A percentile compares a stretch with the other conserved stretches of the same genome.
Conservation (phyloP, 805 yeast species). For the Diddensiella santjacobensis region DNA sequence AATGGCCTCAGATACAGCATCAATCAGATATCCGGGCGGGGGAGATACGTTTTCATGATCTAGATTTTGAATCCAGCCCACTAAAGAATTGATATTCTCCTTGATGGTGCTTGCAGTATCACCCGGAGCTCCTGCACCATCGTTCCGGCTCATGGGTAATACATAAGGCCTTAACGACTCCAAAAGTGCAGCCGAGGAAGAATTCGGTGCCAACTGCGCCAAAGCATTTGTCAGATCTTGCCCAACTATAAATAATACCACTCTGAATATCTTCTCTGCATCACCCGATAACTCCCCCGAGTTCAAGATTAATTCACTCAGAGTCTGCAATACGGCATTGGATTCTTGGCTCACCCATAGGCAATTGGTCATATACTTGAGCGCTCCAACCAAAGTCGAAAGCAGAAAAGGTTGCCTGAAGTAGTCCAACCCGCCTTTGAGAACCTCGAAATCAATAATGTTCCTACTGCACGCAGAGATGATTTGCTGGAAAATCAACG, state of each 20-base stretch:
- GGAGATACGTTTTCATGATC: slow-evolving; percentile 23
- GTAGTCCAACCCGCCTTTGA: slow-evolving; percentile 80
- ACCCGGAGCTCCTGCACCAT: slow-evolving; percentile 7
- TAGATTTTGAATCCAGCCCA: slow-evolving; percentile 23
- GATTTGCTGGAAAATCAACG: slow-evolving; percentile 71
- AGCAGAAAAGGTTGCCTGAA: slow-evolving; percentile 76
- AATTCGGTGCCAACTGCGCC: slow-evolving; percentile 8
- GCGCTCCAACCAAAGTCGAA: slow-evolving; percentile 50
- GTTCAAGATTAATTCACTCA: slow-evolving; percentile 43
- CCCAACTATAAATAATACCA: slow-evolving; percentile 35
- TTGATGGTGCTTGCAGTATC: slow-evolving; percentile 19
- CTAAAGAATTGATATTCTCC: slow-evolving; percentile 22
- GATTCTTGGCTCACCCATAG: slow-evolving; percentile 36
- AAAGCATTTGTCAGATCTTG: slow-evolving; percentile 26
- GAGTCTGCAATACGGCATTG: slow-evolving; percentile 37
- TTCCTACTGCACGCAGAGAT: slow-evolving; percentile 55
- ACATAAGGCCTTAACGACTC: slow-evolving; percentile 9
- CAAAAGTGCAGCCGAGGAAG: slow-evolving; percentile 1
- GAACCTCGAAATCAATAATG: slow-evolving; percentile 53
- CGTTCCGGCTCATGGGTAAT: no score
- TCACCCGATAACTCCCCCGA: slow-evolving; percentile 42
- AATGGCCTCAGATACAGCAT: slow-evolving; percentile 17
- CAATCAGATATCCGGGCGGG: slow-evolving; percentile 21
- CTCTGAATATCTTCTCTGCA: slow-evolving; percentile 42
- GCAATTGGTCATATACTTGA: slow-evolving; percentile 47